Conservation (phyloP, 73 alveolate genomes). For the Stentor roeselii region DNA sequence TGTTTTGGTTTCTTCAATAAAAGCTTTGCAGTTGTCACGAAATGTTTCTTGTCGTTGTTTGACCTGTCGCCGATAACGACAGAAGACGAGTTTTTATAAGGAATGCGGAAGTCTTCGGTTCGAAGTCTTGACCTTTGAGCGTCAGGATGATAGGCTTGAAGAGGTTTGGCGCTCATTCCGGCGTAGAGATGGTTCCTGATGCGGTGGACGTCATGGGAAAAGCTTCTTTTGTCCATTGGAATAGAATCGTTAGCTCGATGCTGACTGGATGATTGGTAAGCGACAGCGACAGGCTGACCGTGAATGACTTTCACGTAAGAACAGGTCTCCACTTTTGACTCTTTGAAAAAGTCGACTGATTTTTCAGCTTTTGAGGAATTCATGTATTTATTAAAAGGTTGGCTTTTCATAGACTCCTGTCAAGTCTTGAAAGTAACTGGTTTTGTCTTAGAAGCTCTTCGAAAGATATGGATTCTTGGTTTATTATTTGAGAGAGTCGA, state of each 20-base stretch:
- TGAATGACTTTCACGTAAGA: conserved; percentile 56
- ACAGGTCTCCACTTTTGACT: conserved; percentile 61
- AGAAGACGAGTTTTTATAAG: conserved; percentile 54
- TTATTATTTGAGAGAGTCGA: too few relatives aligned
- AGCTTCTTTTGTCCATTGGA: neutral
- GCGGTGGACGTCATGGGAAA: conserved; percentile 27
- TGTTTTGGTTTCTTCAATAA: conserved; percentile 33
- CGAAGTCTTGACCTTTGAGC: conserved; percentile 68
- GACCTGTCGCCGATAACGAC: conserved; percentile 57
- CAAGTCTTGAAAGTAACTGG: too few relatives aligned
- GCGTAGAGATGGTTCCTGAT: conserved; percentile 49
- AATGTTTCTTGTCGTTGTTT: neutral
- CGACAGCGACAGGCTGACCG: conserved; percentile 68
- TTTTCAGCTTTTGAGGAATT: conserved; percentile 17
- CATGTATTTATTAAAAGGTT: too few relatives aligned
- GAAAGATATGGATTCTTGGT: too few relatives aligned
- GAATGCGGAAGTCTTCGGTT: conserved; percentile 49
- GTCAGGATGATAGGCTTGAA: conserved; percentile 65
- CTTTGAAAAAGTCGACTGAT: conserved; percentile 44
- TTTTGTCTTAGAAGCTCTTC: too few relatives aligned
- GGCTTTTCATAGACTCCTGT: too few relatives aligned
- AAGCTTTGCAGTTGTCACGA: neutral
- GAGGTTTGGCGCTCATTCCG: conserved; percentile 75
- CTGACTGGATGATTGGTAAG: conserved; percentile 44
- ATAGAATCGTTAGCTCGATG: neutral